Evolutionary conservation across 495 filamentous ascomycete species (phyloP), one percentile per base, ranked within the genome.

Genomic region (Neurospora tetrasperma): DNA sequence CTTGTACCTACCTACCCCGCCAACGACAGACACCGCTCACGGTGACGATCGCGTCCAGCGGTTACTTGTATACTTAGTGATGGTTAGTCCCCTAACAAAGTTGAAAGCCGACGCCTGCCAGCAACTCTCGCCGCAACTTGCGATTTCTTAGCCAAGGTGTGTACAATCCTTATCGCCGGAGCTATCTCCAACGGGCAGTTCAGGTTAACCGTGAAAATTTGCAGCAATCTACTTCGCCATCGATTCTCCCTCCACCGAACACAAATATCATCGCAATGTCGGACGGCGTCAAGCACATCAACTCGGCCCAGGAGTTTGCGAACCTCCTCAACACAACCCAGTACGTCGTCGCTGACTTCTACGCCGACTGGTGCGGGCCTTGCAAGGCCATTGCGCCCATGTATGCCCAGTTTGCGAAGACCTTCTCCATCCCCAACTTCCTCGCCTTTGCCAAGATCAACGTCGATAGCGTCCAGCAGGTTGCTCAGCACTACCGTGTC

Each of bases 311-410:
- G 31, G 81, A 84, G 74, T 83, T 85, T 69, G 74, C 80, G 42
- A 42, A 76, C 23, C 82, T 86, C 72, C 79, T 85, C 73, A 70
- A 75, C 10, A 78, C 80, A 1, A 84, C 80, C 0, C 80, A 78
- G 2, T 85, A 85, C 75, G 83, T 85, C n/a, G 78, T 81, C n/a
- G 79, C 83, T 43, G 83, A 86, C 72, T 85, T 90, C 80, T 87
- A 86, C 79, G 89, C 89, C 40, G 87, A 88, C 77, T 92, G 90
- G 90, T 92, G 90, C 79, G 85, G 85, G 10, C 90, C 90, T 16
- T 92, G 90, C 87, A 89, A 89, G 77, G 82, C 82, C 71, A 90
- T 92, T 80, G 85, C 87, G 31, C 90, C 90, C 59, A 80, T 83
- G 75, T 90, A 87, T 83, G 80, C 81, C 46, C 74, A 82, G 70